Percentiles rank a stretch among this genome's conserved stretches.
These are phyloP conservation scores for Sporisorium exsertum DNA, from an alignment of 1,284 basidiomycete genomes.

Conservation along the genomic window DNA sequence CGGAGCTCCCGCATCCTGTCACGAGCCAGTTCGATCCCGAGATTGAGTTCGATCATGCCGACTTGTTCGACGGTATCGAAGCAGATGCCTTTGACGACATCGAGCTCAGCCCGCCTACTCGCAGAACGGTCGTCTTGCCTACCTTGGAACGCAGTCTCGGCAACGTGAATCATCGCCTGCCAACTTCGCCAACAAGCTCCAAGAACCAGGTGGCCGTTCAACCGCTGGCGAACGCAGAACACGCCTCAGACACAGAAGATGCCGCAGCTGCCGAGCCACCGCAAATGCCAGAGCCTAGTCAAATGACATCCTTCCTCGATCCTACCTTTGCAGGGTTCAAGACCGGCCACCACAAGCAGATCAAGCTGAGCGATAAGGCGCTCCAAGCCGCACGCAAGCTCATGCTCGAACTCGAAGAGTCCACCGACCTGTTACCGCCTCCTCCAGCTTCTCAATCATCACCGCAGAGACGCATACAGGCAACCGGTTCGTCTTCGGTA, in stretches of 20 bases:
- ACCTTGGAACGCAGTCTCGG: conserved; percentile 1
- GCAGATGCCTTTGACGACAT: conserved; percentile 44
- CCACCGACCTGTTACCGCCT: conserved; percentile 19
- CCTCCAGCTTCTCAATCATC: conserved; percentile 20
- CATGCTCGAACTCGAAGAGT: conserved; percentile 30
- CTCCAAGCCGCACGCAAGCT: conserved; percentile 32
- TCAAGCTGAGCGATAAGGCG: conserved; percentile 38
- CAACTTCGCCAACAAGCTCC: conserved; percentile 9
- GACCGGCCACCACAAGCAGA: conserved; percentile 24
- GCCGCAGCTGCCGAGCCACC: neutral
- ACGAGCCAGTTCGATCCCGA: conserved; percentile 2
- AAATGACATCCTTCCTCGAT: conserved; percentile 36
- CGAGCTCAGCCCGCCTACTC: conserved; percentile 37
- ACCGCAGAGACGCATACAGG: conserved; percentile 4
- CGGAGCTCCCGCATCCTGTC: neutral
- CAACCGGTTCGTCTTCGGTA: neutral
- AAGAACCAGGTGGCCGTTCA: neutral
- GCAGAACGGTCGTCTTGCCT: conserved; percentile 16
- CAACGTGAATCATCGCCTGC: neutral
- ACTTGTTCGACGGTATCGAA: conserved; percentile 46
- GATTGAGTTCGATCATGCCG: conserved; percentile 25
- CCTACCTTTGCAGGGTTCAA: conserved; percentile 41
- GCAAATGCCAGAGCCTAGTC: conserved; percentile 14
- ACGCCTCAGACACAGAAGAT: neutral
- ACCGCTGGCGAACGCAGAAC: neutral